Conservation (phyloP, 768 basidiomycete species). For the Naganishia kalamii region DNA sequence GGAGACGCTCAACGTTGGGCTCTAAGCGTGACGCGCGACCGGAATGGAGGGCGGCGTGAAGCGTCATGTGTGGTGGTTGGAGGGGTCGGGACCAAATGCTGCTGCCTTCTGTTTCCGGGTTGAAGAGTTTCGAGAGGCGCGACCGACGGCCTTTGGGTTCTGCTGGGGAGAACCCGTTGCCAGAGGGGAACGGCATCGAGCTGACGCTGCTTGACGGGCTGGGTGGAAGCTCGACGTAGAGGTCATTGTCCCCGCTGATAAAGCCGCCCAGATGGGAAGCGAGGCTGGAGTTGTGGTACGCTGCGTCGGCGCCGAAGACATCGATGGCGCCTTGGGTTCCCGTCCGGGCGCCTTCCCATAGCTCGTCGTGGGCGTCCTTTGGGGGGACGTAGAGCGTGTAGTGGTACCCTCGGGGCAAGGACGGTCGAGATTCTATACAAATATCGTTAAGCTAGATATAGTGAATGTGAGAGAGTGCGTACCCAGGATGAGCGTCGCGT, state of each 20-base stretch:
- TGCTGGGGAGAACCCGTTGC: conserved; percentile 38
- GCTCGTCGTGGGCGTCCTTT: conserved; percentile 66
- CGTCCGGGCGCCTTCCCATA: conserved; percentile 87
- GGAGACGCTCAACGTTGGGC: conserved; percentile 62
- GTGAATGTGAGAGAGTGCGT: conserved; percentile 22
- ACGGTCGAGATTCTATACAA: conserved; percentile 58
- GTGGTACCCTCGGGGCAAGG: conserved; percentile 66
- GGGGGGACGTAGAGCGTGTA: conserved; percentile 80
- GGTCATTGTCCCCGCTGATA: conserved; percentile 45
- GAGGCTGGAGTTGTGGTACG: conserved; percentile 34
- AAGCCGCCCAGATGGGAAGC: conserved; percentile 56
- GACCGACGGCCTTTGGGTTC: conserved; percentile 52
- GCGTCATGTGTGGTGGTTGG: conserved; percentile 39
- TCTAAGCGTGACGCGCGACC: conserved; percentile 56
- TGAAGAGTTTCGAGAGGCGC: conserved; percentile 54
- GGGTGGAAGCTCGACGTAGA: conserved; percentile 52
- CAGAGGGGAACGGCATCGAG: conserved; percentile 28
- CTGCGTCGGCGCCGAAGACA: conserved; percentile 71
- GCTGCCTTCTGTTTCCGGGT: conserved; percentile 24
- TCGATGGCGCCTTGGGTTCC: conserved; percentile 59
- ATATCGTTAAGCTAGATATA: not conserved
- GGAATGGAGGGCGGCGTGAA: conserved; percentile 49
- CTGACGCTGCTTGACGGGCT: conserved; percentile 33
- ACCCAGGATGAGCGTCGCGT: conserved; percentile 82
- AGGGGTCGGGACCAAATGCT: conserved; percentile 10